Base-by-base conservation (phyloP, 1,284 basidiomycete genomes). In the Sanghuangporus baumii region DNA sequence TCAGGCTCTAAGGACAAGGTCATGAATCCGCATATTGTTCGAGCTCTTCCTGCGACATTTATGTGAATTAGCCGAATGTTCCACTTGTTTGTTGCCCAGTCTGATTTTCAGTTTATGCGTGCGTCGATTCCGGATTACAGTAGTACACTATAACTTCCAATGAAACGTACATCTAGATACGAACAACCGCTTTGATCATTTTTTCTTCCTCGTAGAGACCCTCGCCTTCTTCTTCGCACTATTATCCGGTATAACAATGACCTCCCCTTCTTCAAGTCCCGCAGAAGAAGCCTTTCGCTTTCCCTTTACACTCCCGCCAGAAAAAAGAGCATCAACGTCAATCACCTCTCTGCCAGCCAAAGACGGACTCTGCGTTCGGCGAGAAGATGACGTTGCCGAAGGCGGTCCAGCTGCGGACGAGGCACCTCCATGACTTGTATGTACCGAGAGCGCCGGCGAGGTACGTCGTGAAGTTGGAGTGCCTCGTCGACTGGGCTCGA, bases 351-450 rank as follows among this genome's bases (percentile, higher is more conserved):
- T 60, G 23, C 20, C n/a, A 51, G 48, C 38, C 9, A 65, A 20
- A n/a, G 51, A 38, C 9, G 63, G 63, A 55, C 63, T 65, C 52
- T 65, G 60, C 31, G 63, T 65, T 2, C 55, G 46, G 14, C 63
- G 59, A 16, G 57, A 20, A 8, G 63, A 65, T 14, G 63, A 61
- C 26, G 63, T 23, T 18, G 59, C 60, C 1, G 63, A 65, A 14
- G 40, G 57, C 18, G 63, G 63, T n/a, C 59, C 62, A 47, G 54
- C 55, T 43, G 31, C 47, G 20, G 47, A 50, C 5, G 63, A 61
- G n/a, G 55, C 46, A 14, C 60, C 46, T 7, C 56, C 59, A 16
- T 56, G 34, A 41, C 59, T 61, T 2, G 55, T 58, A 20, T 59
- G 59, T 1, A 61, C 38, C 8, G 63, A 61, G 20, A 65, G 60